Evolutionary conservation across 73 alveolate genomes (phyloP), one percentile per base, ranked within the genome.

Genomic region (Diophrys appendiculata): DNA sequence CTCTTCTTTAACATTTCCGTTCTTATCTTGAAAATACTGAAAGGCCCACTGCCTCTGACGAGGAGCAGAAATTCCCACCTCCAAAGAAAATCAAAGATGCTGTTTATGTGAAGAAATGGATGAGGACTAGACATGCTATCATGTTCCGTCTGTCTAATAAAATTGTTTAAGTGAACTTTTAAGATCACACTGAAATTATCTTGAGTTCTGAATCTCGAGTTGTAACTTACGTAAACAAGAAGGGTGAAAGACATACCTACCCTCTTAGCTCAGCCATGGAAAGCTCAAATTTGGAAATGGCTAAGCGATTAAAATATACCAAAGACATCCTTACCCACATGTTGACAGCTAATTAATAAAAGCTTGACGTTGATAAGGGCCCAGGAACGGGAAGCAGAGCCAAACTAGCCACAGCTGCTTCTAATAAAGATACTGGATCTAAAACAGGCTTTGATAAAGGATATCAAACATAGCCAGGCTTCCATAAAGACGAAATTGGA

Each of bases 71-170:
- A 2, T 29, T 25, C 33, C 60, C 65, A 14, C 33, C 33, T 3
- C 65, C 83, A 22, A 67, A 75, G 29, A 56, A 75, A 33, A 75
- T 33, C 54, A 65, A 72, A 72, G 81, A 72, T 29, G 52, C 71
- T 5, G 92, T 92, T 56, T 97, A 94, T 86, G 96, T 97, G 43
- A 97, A 96, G 86, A 97, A 95, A 89, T 97, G 98, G 98, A 95
- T 97, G 96, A 76, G 96, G 86, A 96, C 99, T 29, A 87, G 96
- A 56, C 99, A 97, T 86, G 99, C 99, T 53, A 93, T 96, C 54
- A 87, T 97, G 95, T 97, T 97, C 90, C 90, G 99, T 88, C 88
- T 97, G 32, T 91, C 98, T 2, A 96, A 97, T 80, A 97, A 97
- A 83, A 92, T 95, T 56, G 99, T 97, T 76, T 97, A 97, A 88